These are phyloP conservation scores for Cordia subcordata DNA, from an alignment of 257 asterid genomes.

Conservation along the genomic window DNA sequence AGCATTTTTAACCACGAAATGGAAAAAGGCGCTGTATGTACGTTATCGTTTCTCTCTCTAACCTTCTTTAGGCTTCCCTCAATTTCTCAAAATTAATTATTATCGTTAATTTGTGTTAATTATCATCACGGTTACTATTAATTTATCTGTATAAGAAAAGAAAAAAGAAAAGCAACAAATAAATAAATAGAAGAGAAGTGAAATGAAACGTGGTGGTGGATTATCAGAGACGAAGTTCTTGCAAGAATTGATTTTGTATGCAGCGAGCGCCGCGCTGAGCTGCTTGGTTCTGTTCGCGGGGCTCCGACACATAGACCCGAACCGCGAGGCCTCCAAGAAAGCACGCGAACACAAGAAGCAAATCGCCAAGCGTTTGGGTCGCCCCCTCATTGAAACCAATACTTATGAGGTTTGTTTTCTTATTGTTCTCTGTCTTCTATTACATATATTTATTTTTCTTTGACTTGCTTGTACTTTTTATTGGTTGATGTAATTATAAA, in stretches of 20 bases:
- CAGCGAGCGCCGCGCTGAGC: slow-evolving; percentile 91
- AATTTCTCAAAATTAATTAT: no score
- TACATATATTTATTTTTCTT: not conserved
- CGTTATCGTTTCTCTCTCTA: no score
- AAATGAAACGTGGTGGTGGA: slow-evolving; percentile 33
- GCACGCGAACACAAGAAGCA: slow-evolving; percentile 84
- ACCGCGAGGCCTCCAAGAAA: slow-evolving; percentile 73
- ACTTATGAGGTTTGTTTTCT: slow-evolving; percentile 61
- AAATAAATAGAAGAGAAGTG: not conserved
- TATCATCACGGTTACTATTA: no score
- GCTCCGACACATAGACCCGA: slow-evolving; percentile 72
- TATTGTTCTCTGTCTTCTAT: not conserved
- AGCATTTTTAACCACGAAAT: no score
- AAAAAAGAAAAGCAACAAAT: no score
- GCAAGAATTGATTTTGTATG: slow-evolving; percentile 63
- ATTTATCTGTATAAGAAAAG: no score
- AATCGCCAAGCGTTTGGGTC: slow-evolving; percentile 81
- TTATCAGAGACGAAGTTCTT: slow-evolving; percentile 53
- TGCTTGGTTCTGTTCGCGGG: slow-evolving; percentile 72
- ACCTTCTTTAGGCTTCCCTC: no score
- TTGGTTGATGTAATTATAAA: no score
- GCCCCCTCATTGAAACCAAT: slow-evolving; percentile 77
- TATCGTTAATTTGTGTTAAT: no score
- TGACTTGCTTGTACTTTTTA: no score
- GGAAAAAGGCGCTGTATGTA: no score